Evolutionary conservation across 305 asterid genomes (phyloP), one percentile per base, ranked within the genome.

Genomic region (Stenogyne calaminthoides): DNA sequence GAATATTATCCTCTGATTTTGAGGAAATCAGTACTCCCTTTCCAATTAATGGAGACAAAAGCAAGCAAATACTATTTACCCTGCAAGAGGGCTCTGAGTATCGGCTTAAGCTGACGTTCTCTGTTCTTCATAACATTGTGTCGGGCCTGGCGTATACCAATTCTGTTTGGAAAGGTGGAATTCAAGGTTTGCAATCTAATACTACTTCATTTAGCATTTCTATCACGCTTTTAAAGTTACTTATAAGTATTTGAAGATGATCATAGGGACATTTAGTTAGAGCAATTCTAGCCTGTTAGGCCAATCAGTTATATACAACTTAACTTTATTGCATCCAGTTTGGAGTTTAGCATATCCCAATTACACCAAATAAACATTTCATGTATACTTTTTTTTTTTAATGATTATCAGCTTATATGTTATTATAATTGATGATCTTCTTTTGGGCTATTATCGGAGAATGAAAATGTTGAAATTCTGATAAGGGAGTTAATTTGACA

Each of bases 91-190:
- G 94, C 46, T 86, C 88, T 63, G 87, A 81, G 73, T 91, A 83
- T 77, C 85, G 80, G 56, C 88, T 91, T 75, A 89, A 81, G 82
- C 84, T 91, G 15, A 78, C 87, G n/a, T 89, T 91, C 82, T 83
- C 86, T 1, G 97, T 91, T 82, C 86, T 85, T 77, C 91, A 91
- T 82, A 89, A 91, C 81, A 87, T 91, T 47, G 91, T 91, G 5
- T 91, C 93, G 18, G 96, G 97, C 71, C 82, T 91, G 65, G 84
- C 89, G 5, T 91, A 89, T 80, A 84, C 92, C 14, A 91, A 85
- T 74, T 81, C 89, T 4, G 97, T 89, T 47, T 87, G 97, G 96
- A 91, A 88, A 68, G 80, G 82, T 71, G 89, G 89, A 72, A 39
- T 91, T 44, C 87, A 91, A 88, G 96, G 97, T 91, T 70, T 25